A percentile compares a stretch with the other conserved stretches of the same genome.
Evolutionary conservation across 129 eudicot species (phyloP).

Genomic region (Artemisia tridentata): DNA sequence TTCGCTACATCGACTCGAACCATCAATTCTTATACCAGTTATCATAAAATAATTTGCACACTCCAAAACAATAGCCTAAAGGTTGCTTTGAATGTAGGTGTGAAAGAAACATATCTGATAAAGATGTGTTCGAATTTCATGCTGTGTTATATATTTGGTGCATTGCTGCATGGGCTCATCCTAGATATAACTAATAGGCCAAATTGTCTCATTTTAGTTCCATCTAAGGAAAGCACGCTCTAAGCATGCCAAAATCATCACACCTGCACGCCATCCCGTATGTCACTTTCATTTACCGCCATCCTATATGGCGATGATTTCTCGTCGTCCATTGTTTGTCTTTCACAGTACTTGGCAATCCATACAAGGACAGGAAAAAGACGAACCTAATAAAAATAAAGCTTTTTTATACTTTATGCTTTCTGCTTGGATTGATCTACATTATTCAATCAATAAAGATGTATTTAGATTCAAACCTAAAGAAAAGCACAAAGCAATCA

Average conservation of each 20-base stretch:
- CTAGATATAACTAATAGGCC: too few relatives aligned
- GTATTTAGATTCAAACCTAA: not conserved
- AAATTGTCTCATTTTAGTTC: too few relatives aligned
- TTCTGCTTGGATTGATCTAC: constrained; percentile 1
- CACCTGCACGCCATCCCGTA: too few relatives aligned
- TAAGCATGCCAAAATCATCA: constrained; percentile 4
- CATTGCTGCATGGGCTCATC: constrained; percentile 7
- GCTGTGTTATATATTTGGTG: constrained; percentile 18
- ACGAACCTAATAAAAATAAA: constrained; percentile 2
- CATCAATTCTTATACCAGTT: not conserved
- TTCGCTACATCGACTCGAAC: not conserved
- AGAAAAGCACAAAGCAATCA: constrained; percentile 11
- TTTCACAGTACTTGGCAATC: constrained; percentile 5
- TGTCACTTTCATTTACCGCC: too few relatives aligned
- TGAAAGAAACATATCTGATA: not conserved
- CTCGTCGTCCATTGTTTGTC: not conserved
- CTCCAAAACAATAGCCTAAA: constrained; percentile 1
- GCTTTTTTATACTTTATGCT: constrained; percentile 9
- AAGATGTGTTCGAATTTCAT: not conserved
- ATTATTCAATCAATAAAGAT: not conserved
- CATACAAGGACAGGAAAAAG: constrained; percentile 8
- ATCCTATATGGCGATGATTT: too few relatives aligned
- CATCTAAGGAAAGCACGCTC: not conserved
- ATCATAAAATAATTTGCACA: not conserved
- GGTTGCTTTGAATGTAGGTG: not conserved